Conservation (phyloP, 768 basidiomycete genomes). For the Xerocomellus dryophilus region DNA sequence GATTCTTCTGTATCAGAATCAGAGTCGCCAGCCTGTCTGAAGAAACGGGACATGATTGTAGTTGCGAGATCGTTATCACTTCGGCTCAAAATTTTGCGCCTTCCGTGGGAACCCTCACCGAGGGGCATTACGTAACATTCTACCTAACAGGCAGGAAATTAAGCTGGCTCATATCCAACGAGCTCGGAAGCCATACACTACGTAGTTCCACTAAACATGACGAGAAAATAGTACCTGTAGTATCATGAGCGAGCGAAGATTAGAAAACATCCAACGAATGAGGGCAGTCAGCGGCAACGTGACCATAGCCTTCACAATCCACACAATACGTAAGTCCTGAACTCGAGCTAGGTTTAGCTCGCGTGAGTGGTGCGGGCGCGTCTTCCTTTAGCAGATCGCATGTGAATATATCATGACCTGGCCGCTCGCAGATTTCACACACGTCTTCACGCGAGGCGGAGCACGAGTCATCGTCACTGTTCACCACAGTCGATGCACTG, state of each 20-base stretch:
- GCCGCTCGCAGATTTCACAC: conserved; percentile 85
- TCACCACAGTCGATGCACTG: conserved; percentile 25
- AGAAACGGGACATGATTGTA: conserved; percentile 77
- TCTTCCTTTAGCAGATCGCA: conserved; percentile 73
- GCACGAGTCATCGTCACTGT: conserved; percentile 20
- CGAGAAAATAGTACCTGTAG: conserved; percentile 2
- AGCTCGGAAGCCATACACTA: conserved; percentile 19
- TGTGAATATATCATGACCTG: conserved; percentile 83
- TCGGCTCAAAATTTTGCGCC: conserved; percentile 17
- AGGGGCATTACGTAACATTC: conserved; percentile 17
- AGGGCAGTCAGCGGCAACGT: conserved; percentile 74
- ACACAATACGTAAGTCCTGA: conserved; percentile 65
- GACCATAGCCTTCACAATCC: conserved; percentile 82
- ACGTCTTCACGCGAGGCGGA: conserved; percentile 39
- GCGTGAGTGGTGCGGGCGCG: conserved; percentile 27
- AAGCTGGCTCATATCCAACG: conserved; percentile 12
- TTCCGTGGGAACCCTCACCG: conserved; percentile 15
- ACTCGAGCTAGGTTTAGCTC: conserved; percentile 12
- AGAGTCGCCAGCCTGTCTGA: conserved; percentile 80
- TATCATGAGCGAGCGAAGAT: conserved; percentile 13
- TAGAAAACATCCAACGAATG: conserved; percentile 86
- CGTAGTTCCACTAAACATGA: conserved; percentile 16
- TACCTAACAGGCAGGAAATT: not conserved
- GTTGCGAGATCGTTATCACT: conserved; percentile 26
- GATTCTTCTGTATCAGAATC: conserved; percentile 71